Evolutionary conservation across 345 rosid genomes (phyloP).

Genomic region (Eucalyptus cloeziana): DNA sequence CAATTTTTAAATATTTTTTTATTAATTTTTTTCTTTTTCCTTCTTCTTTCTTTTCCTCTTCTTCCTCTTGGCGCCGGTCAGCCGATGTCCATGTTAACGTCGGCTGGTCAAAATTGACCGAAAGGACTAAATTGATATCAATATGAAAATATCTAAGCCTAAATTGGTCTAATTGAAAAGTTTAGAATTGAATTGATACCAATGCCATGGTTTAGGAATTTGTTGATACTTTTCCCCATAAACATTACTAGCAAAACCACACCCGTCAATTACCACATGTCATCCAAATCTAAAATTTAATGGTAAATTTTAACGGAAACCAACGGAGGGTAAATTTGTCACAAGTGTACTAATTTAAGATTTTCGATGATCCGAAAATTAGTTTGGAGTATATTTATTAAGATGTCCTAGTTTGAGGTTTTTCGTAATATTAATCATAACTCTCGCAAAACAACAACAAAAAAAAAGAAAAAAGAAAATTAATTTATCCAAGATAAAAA

Average conservation of each 20-base stretch:
- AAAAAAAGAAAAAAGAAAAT: no score
- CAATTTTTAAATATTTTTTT: no score
- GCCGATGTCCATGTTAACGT: rapidly evolving
- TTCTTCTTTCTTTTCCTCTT: rapidly evolving
- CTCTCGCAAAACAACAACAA: not conserved
- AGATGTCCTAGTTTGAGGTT: no score
- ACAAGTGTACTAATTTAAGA: rapidly evolving
- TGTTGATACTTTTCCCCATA: no score
- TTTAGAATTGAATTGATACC: rapidly evolving
- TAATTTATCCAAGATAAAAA: not conserved
- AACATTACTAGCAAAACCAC: no score
- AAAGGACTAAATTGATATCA: rapidly evolving
- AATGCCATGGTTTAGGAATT: rapidly evolving
- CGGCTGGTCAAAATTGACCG: rapidly evolving
- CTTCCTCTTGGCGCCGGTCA: rapidly evolving
- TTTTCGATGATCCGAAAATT: rapidly evolving
- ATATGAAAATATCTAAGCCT: rapidly evolving
- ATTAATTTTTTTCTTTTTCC: rapidly evolving
- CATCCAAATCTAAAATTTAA: no score
- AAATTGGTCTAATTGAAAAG: rapidly evolving
- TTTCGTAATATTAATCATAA: no score
- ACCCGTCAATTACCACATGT: rapidly evolving
- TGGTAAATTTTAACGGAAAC: rapidly evolving
- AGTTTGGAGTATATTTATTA: no score
- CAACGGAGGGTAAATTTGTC: rapidly evolving